A percentile compares a stretch with the other conserved stretches of the same genome.
Evolutionary conservation across 352 stramenopile genomes (phyloP).

Genomic region (Phytophthora pisi): DNA sequence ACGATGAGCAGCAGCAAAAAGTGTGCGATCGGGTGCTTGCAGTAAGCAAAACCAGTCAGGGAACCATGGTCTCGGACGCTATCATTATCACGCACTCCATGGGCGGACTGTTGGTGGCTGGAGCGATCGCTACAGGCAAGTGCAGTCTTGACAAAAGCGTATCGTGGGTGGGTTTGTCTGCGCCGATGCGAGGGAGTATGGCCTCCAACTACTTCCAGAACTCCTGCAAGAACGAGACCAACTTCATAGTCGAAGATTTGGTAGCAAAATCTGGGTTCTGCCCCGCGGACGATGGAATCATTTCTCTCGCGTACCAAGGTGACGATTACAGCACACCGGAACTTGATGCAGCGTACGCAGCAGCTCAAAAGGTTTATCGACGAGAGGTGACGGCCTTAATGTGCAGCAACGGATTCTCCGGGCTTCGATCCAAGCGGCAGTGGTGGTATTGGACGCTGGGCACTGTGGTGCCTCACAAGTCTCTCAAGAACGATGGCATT

Average conservation of each 20-base stretch:
- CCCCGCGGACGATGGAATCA: constrained; percentile 24
- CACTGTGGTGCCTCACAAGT: constrained; percentile 39
- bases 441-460: constrained; percentile 26
- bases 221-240: constrained; percentile 36
- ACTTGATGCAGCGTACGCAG: constrained; percentile 35
- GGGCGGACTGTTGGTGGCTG: constrained; percentile 41
- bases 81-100: constrained; percentile 57
- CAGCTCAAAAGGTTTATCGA: constrained; percentile 38
- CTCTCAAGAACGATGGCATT: constrained; percentile 37
- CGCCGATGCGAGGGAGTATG: constrained; percentile 51
- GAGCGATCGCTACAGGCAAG: constrained; percentile 31
- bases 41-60: constrained; percentile 25
- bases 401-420: constrained; percentile 43
- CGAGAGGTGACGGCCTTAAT: constrained; percentile 41
- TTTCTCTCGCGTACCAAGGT: constrained; percentile 45
- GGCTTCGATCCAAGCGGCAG: constrained; percentile 38
- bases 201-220: constrained; percentile 46
- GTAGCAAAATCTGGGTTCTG: constrained; percentile 34
- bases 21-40: constrained; percentile 34
- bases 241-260: constrained; percentile 24
- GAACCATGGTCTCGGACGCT: constrained; percentile 31
- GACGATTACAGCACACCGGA: constrained; percentile 25
- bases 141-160: constrained; percentile 32
- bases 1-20: constrained; percentile 38
- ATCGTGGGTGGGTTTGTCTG: constrained; percentile 42